Percentiles rank a stretch among this genome's conserved stretches.
Conservation (phyloP, 371 early-diverging fungal genomes). For the Dinochytrium kinnereticum region DNA sequence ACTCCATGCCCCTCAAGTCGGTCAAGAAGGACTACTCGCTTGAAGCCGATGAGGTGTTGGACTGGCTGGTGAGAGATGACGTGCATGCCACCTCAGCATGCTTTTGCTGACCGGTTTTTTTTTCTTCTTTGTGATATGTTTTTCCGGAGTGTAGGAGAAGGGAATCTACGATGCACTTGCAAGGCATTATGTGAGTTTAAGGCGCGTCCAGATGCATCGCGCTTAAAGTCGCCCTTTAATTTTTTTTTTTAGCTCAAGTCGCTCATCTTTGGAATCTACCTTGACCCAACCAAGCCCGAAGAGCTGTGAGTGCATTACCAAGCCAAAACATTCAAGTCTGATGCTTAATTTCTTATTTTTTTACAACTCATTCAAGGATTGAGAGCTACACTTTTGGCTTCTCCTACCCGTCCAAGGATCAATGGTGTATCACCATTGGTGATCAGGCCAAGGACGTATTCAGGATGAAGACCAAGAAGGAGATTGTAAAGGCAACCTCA, state of each 20-base stretch:
- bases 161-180: slow-evolving; percentile 55
- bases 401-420: slow-evolving; percentile 50
- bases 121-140: too few species aligned
- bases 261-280: slow-evolving; percentile 55
- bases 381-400: slow-evolving; percentile 57
- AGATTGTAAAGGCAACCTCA: slow-evolving; percentile 47
- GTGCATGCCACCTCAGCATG: too few species aligned
- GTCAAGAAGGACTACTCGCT: slow-evolving; percentile 36
- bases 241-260: slow-evolving; percentile 46
- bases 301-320: slow-evolving; percentile 31
- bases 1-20: slow-evolving; percentile 43
- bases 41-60: slow-evolving; percentile 51
- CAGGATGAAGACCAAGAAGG: slow-evolving; percentile 36
- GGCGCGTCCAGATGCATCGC: background rate
- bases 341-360: too few species aligned
- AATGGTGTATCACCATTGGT: slow-evolving; percentile 39
- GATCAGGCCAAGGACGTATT: slow-evolving; percentile 37
- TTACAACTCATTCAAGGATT: slow-evolving; percentile 26
- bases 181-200: slow-evolving; percentile 46
- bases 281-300: slow-evolving; percentile 45
- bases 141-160: slow-evolving; percentile 35
- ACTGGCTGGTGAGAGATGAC: slow-evolving; percentile 49
- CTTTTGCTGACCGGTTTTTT: too few species aligned
- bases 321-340: background rate
- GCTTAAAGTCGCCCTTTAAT: too few species aligned